Base-by-base conservation (phyloP, 768 basidiomycete species). In the Lyophyllum atratum region DNA sequence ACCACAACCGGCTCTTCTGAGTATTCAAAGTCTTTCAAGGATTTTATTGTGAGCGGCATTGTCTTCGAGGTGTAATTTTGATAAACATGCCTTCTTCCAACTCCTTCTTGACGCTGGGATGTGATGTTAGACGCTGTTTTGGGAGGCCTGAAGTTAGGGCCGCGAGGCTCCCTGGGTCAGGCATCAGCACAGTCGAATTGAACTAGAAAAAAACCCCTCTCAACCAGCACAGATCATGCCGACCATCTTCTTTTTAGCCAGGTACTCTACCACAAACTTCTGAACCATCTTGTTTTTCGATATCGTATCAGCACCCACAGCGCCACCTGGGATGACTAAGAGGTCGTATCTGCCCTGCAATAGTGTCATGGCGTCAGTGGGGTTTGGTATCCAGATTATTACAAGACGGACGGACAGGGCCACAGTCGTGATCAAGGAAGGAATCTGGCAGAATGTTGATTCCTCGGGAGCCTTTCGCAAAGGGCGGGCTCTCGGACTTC, bases 181-280 rank as follows among this genome's bases (percentile, higher is more conserved):
- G 54, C 15, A 28, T 33, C 24, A 29, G n/a, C 4, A 49, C 21
- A 29, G 25, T 28, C 28, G 19, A 22, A 22, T 28, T 24, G 10
- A 39, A 31, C 6, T 3, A 15, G 26, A 28, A 31, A 3, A 4
- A 24, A 33, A 34, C 24, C 4, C 24, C n/a, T 4, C 24, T 78
- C 31, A 52, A 86, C 91, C 91, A 49, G 92, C 92, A 64, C 92
- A 93, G 45, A 93, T 91, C 91, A 93, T 92, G 1, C 85, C 92
- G 24, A 93, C 87, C 25, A 80, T 64, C 65, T 86, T 89, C 14
- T 75, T 77, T 24, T 73, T 60, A 22, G 76, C 68, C 44, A 89
- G 66, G 63, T 84, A 92, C 21, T 76, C 70, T 53, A 78, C 75
- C 12, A 93, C 80, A 10, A 92, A 76, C 0, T 77, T 73, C 66